A percentile compares a stretch with the other conserved stretches of the same genome.
Evolutionary conservation across 306 rosid genomes (phyloP).

Genomic region (Begonia fuchsioides): DNA sequence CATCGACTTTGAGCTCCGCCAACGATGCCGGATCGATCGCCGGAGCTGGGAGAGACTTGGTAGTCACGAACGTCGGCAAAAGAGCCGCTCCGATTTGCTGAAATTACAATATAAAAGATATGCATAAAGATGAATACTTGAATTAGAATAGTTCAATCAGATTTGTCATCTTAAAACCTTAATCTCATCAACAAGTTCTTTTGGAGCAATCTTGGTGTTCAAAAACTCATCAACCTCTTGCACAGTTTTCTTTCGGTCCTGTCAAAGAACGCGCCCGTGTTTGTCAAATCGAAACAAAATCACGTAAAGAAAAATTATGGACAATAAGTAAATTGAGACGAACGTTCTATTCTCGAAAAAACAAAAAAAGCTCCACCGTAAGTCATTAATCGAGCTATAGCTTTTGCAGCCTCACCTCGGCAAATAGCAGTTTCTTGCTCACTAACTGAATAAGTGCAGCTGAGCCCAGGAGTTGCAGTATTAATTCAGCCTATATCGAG

Average conservation of each 20-base stretch:
- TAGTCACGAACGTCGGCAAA: constrained; percentile 36
- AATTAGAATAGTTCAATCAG: background rate
- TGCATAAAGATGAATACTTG: constrained; percentile 1
- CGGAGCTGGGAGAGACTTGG: constrained; percentile 65
- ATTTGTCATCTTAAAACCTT: constrained; percentile 30
- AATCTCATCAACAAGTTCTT: constrained; percentile 64
- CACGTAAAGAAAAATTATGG: too few species aligned
- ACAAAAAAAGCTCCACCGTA: background rate
- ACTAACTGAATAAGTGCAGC: constrained; percentile 77
- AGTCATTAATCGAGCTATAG: background rate
- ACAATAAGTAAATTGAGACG: too few species aligned
- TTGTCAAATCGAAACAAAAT: too few species aligned
- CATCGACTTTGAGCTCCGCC: constrained; percentile 12
- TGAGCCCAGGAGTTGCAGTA: constrained; percentile 78
- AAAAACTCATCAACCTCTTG: constrained; percentile 63
- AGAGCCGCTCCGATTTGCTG: constrained; percentile 84
- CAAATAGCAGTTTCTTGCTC: constrained; percentile 73
- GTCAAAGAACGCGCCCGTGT: constrained; percentile 5
- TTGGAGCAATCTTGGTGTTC: constrained; percentile 81
- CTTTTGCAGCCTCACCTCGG: constrained; percentile 39
- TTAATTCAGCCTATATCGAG: constrained; percentile 58
- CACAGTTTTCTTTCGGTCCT: constrained; percentile 74
- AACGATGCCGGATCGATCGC: too few species aligned
- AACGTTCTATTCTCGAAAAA: too few species aligned
- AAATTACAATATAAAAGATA: constrained; percentile 16